A percentile compares a stretch with the other conserved stretches of the same genome.
Conservation (phyloP, 768 basidiomycete genomes). For the Floccularia luteovirens region DNA sequence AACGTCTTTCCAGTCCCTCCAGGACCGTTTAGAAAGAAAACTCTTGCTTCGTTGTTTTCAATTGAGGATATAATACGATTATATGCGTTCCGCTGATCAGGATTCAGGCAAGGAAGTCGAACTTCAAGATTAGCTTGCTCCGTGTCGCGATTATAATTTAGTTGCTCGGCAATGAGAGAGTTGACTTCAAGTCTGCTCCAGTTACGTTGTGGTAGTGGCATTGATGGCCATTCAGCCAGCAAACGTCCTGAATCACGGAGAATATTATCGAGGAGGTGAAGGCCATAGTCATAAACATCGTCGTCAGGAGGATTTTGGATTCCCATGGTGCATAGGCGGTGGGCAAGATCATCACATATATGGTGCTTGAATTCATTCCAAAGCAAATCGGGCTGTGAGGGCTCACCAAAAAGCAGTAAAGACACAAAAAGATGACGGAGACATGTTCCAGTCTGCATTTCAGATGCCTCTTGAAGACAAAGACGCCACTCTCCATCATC, state of each 20-base stretch:
- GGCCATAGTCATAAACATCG: slow-evolving; percentile 32
- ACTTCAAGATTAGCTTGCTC: neutral
- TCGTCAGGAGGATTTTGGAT: slow-evolving; percentile 16
- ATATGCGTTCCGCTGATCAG: slow-evolving; percentile 18
- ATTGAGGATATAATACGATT: slow-evolving; percentile 19
- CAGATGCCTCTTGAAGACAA: slow-evolving; percentile 27
- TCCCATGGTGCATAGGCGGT: slow-evolving; percentile 10
- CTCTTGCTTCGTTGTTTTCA: slow-evolving; percentile 7
- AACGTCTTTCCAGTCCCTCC: slow-evolving; percentile 41
- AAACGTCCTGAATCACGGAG: slow-evolving; percentile 15
- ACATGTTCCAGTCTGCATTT: slow-evolving; percentile 26
- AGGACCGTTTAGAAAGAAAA: slow-evolving; percentile 32
- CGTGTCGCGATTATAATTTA: slow-evolving; percentile 13
- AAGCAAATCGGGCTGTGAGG: slow-evolving; percentile 21
- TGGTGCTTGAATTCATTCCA: slow-evolving; percentile 25
- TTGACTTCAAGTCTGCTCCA: slow-evolving; percentile 19
- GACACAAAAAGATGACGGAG: slow-evolving; percentile 26
- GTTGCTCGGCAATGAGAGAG: slow-evolving; percentile 22
- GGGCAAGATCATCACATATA: slow-evolving; percentile 34
- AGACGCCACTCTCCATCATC: slow-evolving; percentile 27
- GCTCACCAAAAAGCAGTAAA: slow-evolving; percentile 19
- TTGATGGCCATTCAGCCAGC: slow-evolving; percentile 16
- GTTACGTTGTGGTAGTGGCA: slow-evolving; percentile 19
- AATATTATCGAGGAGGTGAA: slow-evolving; percentile 18
- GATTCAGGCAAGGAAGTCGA: slow-evolving; percentile 11